These are phyloP conservation scores for Tagetes erecta DNA, from an alignment of 129 eudicot species.

Conservation along the genomic window DNA sequence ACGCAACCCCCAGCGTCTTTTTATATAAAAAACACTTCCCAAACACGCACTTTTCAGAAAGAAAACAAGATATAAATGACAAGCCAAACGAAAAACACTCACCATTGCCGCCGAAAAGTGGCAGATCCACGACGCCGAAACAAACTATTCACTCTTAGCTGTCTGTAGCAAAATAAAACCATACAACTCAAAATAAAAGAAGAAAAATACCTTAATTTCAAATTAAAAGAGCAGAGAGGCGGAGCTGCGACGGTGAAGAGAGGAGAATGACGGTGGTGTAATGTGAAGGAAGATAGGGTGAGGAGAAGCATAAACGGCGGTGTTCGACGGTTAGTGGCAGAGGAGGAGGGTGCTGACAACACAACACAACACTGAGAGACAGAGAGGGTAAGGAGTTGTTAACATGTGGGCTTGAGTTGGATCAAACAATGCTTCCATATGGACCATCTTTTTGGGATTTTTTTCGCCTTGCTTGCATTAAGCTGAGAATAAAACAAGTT, in stretches of 20 bases:
- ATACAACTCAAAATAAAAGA: not conserved
- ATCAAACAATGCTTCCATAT: not conserved
- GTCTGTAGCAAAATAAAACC: constrained; percentile 4
- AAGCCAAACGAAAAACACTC: not conserved
- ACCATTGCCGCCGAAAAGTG: constrained; percentile 25
- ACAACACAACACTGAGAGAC: no score
- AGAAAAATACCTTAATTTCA: not conserved
- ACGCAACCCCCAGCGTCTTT: not conserved
- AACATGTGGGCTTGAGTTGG: not conserved
- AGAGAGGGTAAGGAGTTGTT: not conserved
- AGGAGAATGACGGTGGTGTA: not conserved
- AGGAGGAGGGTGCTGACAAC: no score
- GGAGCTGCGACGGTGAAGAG: not conserved
- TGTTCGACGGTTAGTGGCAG: no score
- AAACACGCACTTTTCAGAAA: not conserved
- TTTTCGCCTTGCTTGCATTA: no score
- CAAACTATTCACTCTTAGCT: not conserved
- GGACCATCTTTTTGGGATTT: not conserved
- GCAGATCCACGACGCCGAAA: not conserved
- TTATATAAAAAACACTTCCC: not conserved
- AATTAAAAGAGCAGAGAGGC: not conserved
- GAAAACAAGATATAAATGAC: not conserved
- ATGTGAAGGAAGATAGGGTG: no score
- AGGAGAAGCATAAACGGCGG: no score
- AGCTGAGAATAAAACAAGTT: no score